Conservation (phyloP, 2,329 filamentous ascomycete genomes). For the Colletotrichum tamarilloi region DNA sequence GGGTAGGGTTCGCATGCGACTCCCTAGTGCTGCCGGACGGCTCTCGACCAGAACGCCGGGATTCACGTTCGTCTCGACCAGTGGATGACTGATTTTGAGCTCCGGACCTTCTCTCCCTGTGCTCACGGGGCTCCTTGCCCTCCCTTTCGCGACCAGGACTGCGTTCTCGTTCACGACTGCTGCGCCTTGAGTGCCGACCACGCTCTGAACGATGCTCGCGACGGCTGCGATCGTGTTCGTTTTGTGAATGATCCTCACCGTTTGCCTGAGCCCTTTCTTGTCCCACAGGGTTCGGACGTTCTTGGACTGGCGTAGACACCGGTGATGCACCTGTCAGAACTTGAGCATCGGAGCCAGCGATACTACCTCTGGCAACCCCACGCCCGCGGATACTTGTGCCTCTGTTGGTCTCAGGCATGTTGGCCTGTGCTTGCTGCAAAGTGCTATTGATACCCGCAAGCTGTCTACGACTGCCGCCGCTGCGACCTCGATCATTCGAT, state of each 20-base stretch:
- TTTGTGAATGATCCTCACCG: slow-evolving; percentile 50
- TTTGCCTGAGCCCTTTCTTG: slow-evolving; percentile 49
- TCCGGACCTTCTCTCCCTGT: slow-evolving; percentile 55
- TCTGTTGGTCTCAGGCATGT: slow-evolving; percentile 49
- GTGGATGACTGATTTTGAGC: slow-evolving; percentile 37
- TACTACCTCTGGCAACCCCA: slow-evolving; percentile 51
- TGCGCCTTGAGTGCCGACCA: slow-evolving; percentile 50
- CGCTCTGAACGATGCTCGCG: slow-evolving; percentile 56
- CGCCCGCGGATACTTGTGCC: slow-evolving; percentile 49
- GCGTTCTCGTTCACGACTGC: slow-evolving; percentile 58
- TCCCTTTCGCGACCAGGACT: slow-evolving; percentile 60
- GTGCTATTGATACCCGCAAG: slow-evolving; percentile 70
- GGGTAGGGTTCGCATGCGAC: slow-evolving; percentile 17
- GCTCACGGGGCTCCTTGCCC: slow-evolving; percentile 56
- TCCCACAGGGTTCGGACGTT: slow-evolving; percentile 58
- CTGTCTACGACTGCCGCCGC: slow-evolving; percentile 53
- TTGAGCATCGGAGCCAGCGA: slow-evolving; percentile 67
- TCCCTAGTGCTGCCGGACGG: slow-evolving; percentile 26
- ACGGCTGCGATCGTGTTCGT: slow-evolving; percentile 57
- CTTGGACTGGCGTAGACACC: slow-evolving; percentile 59
- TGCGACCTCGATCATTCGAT: slow-evolving; percentile 51
- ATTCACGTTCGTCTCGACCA: slow-evolving; percentile 42
- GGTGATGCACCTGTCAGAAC: slow-evolving; percentile 66
- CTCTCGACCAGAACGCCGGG: slow-evolving; percentile 40
- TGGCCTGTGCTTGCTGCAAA: slow-evolving; percentile 63